These are phyloP conservation scores for Albugo candida DNA, from an alignment of 352 stramenopile genomes.

Conservation along the genomic window DNA sequence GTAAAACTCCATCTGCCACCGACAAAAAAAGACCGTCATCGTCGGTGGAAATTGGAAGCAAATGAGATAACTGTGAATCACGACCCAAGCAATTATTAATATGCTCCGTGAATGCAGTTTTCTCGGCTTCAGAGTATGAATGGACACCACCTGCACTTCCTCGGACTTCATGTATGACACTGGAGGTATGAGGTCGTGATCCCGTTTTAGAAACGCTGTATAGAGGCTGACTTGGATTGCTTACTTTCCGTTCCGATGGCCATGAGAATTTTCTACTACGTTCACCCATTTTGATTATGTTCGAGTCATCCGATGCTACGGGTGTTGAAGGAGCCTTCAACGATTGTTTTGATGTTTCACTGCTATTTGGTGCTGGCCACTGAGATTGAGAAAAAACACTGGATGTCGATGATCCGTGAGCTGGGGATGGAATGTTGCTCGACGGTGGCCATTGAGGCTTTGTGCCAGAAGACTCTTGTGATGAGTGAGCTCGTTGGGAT, in stretches of 20 bases:
- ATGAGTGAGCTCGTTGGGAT: too few relatives aligned
- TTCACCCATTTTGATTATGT: constrained; percentile 4
- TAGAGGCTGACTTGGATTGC: constrained; percentile 23
- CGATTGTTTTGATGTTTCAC: constrained; percentile 12
- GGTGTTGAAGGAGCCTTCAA: constrained; percentile 7
- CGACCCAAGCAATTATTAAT: constrained; percentile 78
- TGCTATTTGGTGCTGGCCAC: constrained; percentile 4
- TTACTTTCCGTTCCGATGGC: constrained; percentile 12
- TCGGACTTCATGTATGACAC: constrained; percentile 51
- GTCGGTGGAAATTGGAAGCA: constrained; percentile 63
- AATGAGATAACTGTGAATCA: constrained; percentile 33
- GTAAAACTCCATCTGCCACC: constrained; percentile 65
- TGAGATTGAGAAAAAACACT: neutral
- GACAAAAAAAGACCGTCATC: constrained; percentile 54
- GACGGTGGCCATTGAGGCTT: constrained; percentile 1
- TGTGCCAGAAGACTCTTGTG: neutral
- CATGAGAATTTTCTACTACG: neutral
- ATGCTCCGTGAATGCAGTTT: constrained; percentile 79
- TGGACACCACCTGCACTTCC: constrained; percentile 55
- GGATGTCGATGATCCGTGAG: neutral
- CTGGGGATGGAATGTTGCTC: neutral
- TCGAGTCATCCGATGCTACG: neutral
- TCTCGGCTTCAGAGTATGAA: constrained; percentile 83
- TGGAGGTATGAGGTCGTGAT: neutral
- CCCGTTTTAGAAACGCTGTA: neutral